Conservation (phyloP, 352 stramenopile species). For the Globisporangium parvum region DNA sequence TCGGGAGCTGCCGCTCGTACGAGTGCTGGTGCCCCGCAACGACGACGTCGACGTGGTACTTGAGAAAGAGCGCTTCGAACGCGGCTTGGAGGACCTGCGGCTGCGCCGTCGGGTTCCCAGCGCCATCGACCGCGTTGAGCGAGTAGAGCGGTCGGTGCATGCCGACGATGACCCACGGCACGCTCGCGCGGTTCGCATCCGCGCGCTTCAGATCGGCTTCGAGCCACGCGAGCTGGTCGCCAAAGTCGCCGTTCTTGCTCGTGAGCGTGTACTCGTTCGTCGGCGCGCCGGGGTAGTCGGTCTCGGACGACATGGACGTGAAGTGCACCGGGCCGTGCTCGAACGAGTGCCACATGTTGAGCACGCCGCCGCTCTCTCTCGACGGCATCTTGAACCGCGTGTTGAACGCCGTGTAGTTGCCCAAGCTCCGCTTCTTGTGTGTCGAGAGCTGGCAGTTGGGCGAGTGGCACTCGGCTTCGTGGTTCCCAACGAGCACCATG, state of each 20-base stretch:
- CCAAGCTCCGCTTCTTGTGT: constrained; percentile 42
- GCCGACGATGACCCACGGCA: constrained; percentile 47
- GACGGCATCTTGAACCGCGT: constrained; percentile 83
- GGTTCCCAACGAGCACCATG: constrained; percentile 84
- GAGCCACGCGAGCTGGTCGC: constrained; percentile 46
- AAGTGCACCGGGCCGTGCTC: constrained; percentile 80
- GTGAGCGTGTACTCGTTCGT: constrained; percentile 32
- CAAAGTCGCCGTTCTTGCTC: constrained; percentile 36
- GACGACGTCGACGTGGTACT: constrained; percentile 85
- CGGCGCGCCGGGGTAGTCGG: constrained; percentile 36
- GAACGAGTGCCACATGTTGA: constrained; percentile 90
- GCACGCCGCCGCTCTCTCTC: constrained; percentile 34
- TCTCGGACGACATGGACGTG: constrained; percentile 80
- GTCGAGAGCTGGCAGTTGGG: constrained; percentile 42
- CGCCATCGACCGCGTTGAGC: constrained; percentile 12
- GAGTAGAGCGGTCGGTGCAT: constrained; percentile 46
- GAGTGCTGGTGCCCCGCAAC: constrained; percentile 81
- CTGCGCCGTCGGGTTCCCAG: constrained; percentile 16
- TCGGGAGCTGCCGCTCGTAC: constrained; percentile 74
- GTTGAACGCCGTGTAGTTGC: constrained; percentile 86
- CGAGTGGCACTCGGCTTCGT: constrained; percentile 86
- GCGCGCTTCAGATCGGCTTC: constrained; percentile 43
- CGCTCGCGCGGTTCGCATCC: constrained; percentile 29
- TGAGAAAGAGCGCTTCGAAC: constrained; percentile 81
- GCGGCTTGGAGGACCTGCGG: constrained; percentile 35